phyloP scores from a whole-genome alignment of 2,329 filamentous ascomycete species.

The Monilinia fructigena region DNA sequence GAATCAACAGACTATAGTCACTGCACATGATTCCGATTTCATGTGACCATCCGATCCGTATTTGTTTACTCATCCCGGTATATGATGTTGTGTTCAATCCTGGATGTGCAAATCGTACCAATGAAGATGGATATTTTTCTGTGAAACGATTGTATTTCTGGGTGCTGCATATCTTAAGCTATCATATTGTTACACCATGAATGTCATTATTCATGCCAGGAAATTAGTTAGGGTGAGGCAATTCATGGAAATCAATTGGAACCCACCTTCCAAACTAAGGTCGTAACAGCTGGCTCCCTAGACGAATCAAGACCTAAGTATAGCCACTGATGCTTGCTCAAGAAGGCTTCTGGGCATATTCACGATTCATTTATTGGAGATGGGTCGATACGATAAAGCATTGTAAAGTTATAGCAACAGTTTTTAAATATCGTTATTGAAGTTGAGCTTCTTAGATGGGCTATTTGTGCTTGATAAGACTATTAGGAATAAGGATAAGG shows the following conservation, averaged over 20 bases:
- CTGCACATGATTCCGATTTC: not conserved
- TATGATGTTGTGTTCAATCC: not conserved
- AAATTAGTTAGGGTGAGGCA: not conserved
- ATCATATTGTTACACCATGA: no score
- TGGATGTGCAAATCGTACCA: not conserved
- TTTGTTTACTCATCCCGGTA: not conserved
- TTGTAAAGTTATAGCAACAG: no score
- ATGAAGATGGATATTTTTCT: not conserved
- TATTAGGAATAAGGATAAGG: not conserved
- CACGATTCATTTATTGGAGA: not conserved
- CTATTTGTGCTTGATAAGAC: not conserved
- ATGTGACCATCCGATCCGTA: not conserved
- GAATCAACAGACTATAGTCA: not conserved
- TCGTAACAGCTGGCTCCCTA: not conserved
- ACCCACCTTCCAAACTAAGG: not conserved
- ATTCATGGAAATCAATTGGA: not conserved
- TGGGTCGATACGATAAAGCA: not conserved
- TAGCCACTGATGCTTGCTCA: not conserved
- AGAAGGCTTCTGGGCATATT: not conserved
- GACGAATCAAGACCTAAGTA: not conserved
- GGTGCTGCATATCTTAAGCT: no score
- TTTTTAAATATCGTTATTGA: not conserved
- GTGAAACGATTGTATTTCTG: no score
- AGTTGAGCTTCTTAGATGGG: not conserved
- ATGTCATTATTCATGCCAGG: no score